Conservation (phyloP, 768 basidiomycete species). For the Russula virescens region DNA sequence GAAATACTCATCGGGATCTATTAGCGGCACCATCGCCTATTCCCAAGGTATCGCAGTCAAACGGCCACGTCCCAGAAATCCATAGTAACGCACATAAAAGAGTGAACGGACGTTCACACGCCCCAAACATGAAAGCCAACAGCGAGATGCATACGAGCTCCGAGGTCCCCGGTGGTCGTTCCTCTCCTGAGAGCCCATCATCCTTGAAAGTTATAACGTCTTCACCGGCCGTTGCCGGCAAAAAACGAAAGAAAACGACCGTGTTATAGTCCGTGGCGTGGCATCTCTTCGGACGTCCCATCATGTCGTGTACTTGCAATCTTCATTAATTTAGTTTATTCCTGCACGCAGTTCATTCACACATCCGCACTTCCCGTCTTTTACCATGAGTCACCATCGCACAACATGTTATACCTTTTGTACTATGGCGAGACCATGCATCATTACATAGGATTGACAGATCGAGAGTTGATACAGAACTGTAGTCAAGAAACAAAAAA, state of each 20-base stretch:
- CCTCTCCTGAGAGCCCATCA: constrained; percentile 10
- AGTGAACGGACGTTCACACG: constrained; percentile 12
- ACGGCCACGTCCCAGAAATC: constrained; percentile 1
- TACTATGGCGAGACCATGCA: constrained; percentile 17
- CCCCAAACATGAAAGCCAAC: constrained; percentile 13
- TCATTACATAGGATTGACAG: constrained; percentile 13
- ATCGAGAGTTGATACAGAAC: constrained; percentile 20
- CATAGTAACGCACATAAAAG: constrained; percentile 9
- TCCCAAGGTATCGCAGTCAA: not conserved
- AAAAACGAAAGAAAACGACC: constrained; percentile 51
- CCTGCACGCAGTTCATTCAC: constrained; percentile 13
- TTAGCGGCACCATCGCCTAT: constrained; percentile 10
- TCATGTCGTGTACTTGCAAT: constrained; percentile 13
- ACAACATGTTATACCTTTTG: constrained; percentile 26
- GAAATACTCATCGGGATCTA: not conserved
- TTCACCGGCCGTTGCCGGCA: constrained; percentile 36
- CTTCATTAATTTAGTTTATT: constrained; percentile 24
- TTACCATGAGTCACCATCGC: constrained; percentile 11
- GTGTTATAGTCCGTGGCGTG: constrained; percentile 17
- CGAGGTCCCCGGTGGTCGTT: not conserved
- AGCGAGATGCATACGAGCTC: not conserved
- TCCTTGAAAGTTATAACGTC: constrained; percentile 3
- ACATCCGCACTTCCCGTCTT: constrained; percentile 1
- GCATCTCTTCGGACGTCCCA: not conserved
- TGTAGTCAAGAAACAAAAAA: not conserved